Conservation (phyloP, 2,329 filamentous ascomycete genomes). For the Ophiostoma ips region DNA sequence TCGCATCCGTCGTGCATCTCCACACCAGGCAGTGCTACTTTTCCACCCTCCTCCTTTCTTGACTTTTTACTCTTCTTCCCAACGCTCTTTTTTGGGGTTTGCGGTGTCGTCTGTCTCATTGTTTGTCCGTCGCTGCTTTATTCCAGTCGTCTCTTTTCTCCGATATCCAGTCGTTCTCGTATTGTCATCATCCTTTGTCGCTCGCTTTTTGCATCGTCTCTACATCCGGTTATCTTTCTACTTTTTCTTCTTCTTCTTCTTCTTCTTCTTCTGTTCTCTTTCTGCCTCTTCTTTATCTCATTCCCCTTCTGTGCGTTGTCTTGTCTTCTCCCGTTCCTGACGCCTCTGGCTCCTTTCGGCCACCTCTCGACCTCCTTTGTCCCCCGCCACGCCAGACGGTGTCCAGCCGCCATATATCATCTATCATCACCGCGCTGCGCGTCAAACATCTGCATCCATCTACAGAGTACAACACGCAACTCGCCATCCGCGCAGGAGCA, state of each 20-base stretch:
- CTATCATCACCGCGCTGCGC: background rate
- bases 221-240: background rate
- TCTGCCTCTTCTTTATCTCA: background rate
- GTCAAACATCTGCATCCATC: background rate
- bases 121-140: background rate
- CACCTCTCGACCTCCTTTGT: too few species aligned
- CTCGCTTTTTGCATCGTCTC: background rate
- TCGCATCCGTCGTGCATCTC: conserved; percentile 4
- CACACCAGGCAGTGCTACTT: conserved; percentile 1
- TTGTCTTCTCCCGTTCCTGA: background rate
- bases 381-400: background rate
- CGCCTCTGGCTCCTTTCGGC: background rate
- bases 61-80: background rate
- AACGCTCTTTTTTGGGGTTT: background rate
- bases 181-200: background rate
- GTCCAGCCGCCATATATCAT: too few species aligned
- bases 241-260: background rate
- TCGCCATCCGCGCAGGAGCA: too few species aligned
- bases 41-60: conserved; percentile 1
- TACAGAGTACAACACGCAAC: too few species aligned
- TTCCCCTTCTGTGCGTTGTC: background rate
- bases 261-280: conserved; percentile 1
- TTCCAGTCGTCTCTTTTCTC: background rate
- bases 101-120: background rate
- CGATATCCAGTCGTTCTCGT: background rate